Base-by-base conservation (phyloP, 257 asterid genomes). In the Nemophila menziesii region DNA sequence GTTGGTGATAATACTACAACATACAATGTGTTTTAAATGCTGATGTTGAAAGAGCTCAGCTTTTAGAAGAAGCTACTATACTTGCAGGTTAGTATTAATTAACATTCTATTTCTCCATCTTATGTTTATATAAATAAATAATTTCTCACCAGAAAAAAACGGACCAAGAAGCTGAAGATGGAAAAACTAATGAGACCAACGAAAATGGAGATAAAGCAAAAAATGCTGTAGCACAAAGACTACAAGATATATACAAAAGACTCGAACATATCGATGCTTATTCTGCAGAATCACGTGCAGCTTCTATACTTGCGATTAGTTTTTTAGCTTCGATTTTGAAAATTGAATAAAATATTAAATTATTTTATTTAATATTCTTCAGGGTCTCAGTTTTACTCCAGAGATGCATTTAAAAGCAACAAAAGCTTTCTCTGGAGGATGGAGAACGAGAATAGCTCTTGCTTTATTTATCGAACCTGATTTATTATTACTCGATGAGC, bases 271-370 rank as follows among this genome's bases (percentile, higher is more conserved):
- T 89, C 62, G 98, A 89, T 70, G 98, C 98, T 49, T 72, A 89
- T 67, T 54, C 96, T 50, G 98, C 98, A n/a, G 98, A 84, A 70
- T 69, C 96, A 42, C 96, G 98, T 12, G 98, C 96, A n/a, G 87
- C 92, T 6, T 71, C 94, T 60, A 89, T 89, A 70, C 96, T 89
- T 54, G 89, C 98, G 68, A 96, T 89, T 64, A 68, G 98, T 75
- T 62, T 61, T 39, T 48, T 38, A 39, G 6, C 33, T 49, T 43
- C n/a, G n/a, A 14, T 13, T 13, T 1, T 48, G 33, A 2, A 7
- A 10, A 7, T 29, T 29, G 36, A 29, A 2, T 7, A 5, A 5
- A 2, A 10, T 29, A 1, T n/a, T n/a, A n/a, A n/a, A n/a, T n/a
- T n/a, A n/a, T n/a, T n/a, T n/a, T n/a, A n/a, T n/a, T n/a, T n/a